Conservation (phyloP, 345 rosid species). For the Melaleuca alternifolia region DNA sequence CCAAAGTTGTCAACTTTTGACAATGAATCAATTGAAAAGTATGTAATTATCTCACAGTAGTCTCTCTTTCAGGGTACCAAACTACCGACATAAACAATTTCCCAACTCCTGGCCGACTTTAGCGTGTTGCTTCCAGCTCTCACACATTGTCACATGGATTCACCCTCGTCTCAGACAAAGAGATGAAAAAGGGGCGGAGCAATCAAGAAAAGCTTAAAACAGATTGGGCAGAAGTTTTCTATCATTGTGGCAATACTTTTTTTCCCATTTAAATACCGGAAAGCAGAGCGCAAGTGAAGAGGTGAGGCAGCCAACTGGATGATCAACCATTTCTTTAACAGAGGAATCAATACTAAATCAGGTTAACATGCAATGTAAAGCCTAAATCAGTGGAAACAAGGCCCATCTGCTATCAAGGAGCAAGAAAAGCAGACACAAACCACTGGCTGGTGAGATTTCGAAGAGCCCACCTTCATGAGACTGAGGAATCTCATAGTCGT, state of each 20-base stretch:
- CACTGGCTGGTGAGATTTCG: slow-evolving; percentile 48
- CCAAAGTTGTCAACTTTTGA: neutral
- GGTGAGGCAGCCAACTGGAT: neutral
- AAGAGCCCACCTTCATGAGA: slow-evolving; percentile 41
- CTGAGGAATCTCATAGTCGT: slow-evolving; percentile 21
- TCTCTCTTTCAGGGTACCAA: neutral
- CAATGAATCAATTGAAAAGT: neutral
- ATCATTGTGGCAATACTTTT: neutral
- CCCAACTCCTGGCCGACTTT: neutral
- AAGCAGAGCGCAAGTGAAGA: neutral
- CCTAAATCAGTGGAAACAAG: neutral
- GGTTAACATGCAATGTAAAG: neutral
- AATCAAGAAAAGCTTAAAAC: neutral
- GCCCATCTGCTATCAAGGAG: neutral
- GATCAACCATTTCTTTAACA: neutral
- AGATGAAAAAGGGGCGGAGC: neutral
- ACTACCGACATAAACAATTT: neutral
- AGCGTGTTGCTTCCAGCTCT: neutral
- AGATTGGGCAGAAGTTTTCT: neutral
- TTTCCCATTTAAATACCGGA: neutral
- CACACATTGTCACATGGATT: neutral
- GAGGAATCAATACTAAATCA: neutral
- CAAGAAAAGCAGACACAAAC: slow-evolving; percentile 8
- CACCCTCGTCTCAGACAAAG: neutral
- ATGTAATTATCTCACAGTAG: neutral